Evolutionary conservation across 2,329 filamentous ascomycete species (phyloP), one percentile per base, ranked within the genome.

Genomic region (Verticillium tricorpus): DNA sequence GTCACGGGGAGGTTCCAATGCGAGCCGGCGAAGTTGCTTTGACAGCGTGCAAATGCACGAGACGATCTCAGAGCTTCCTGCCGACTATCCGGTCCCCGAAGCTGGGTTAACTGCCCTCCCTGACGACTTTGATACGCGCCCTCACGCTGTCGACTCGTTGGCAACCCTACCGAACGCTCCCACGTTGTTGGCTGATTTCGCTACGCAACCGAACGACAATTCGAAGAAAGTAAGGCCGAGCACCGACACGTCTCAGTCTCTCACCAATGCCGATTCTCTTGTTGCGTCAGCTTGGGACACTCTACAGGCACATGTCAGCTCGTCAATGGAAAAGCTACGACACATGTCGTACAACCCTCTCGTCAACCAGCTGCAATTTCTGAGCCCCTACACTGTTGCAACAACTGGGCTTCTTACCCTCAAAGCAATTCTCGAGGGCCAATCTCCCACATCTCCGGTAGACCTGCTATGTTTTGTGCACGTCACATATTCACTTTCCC

Each of bases 391-490:
- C 50, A 67, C 71, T 0, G 73, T 85, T 40, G 77, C 77, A 6
- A 65, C 70, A 2, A 73, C 65, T 7, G 83, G 82, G 9, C 71
- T 85, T 2, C 66, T 73, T 19, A 71, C 75, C 6, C 70, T 85
- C 22, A 74, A 69, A 8, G 69, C 68, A 12, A 71, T 82, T 5
- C 65, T 84, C 0, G 70, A 74, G 25, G 79, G 77, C 2, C 67
- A 67, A n/a, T 69, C 71, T 7, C 69, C 73, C 0, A 68, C 70
- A 3, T 76, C 77, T 1, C 73, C 82, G 4, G 66, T 80, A 32
- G 75, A 81, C 32, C 75, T 78, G 2, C 67, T 85, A 1, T 85
- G 81, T 67, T 80, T 85, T 63, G 68, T 84, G 35, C 82, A 85
- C 61, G 64, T 85, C 22, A 72, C 80, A 28, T 84, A 83, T 64